phyloP scores from a whole-genome alignment of 1,139 yeast genomes.

The Suhomyces choctaworum region DNA sequence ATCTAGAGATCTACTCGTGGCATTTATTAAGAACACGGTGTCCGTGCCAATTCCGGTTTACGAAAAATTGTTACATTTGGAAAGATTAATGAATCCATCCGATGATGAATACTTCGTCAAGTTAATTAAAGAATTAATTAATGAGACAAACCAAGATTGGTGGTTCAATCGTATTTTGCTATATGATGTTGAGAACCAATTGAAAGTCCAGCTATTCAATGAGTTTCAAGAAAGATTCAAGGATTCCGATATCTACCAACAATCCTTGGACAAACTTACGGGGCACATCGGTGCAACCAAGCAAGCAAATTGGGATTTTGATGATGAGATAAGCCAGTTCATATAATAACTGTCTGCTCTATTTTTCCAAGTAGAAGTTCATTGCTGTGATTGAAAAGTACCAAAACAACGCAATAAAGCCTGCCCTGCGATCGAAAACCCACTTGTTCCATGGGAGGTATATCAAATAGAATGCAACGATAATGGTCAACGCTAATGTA shows the following conservation, averaged over 20 bases:
- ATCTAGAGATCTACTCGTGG: slow-evolving; percentile 39
- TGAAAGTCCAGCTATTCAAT: slow-evolving; percentile 13
- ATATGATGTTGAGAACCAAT: slow-evolving; percentile 12
- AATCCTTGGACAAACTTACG: slow-evolving; percentile 9
- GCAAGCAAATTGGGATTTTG: slow-evolving; percentile 2
- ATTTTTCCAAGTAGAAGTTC: slow-evolving; percentile 12
- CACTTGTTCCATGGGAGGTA: slow-evolving; percentile 38
- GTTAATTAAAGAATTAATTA: slow-evolving; percentile 26
- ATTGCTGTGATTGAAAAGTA: slow-evolving; percentile 14
- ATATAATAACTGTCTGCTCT: not conserved
- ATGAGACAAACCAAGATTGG: slow-evolving; percentile 27
- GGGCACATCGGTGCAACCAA: slow-evolving; percentile 1
- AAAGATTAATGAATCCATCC: slow-evolving; percentile 27
- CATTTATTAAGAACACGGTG: slow-evolving; percentile 27
- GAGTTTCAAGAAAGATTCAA: slow-evolving; percentile 14
- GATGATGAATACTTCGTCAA: slow-evolving; percentile 27
- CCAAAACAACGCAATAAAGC: slow-evolving; percentile 19
- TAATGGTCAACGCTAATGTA: slow-evolving; percentile 27
- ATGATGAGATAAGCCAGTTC: slow-evolving; percentile 6
- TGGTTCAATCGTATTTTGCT: slow-evolving; percentile 18
- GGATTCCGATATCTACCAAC: slow-evolving; percentile 10
- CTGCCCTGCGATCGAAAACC: slow-evolving; percentile 36
- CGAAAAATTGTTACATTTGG: slow-evolving; percentile 41
- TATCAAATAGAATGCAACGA: slow-evolving; percentile 26
- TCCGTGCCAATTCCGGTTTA: slow-evolving; percentile 36